phyloP scores from a whole-genome alignment of 2,329 filamentous ascomycete genomes.

The Cordyceps sp. region DNA sequence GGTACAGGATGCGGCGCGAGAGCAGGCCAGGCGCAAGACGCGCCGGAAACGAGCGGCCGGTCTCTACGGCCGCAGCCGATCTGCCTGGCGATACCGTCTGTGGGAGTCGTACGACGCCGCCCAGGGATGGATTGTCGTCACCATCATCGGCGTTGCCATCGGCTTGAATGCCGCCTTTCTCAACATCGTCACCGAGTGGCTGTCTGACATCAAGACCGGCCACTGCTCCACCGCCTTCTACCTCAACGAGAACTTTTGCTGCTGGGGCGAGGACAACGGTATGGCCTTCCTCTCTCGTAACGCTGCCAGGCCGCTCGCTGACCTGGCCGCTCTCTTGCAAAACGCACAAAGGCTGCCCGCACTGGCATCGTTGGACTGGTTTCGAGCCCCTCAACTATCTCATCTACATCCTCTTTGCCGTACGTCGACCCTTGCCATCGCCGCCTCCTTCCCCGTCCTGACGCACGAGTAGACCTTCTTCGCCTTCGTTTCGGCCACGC shows the following conservation, averaged over 20 bases:
- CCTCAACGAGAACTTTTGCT: slow-evolving; percentile 93
- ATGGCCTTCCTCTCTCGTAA: no score
- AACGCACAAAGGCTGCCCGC: slow-evolving; percentile 50
- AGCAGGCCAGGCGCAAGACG: slow-evolving; percentile 66
- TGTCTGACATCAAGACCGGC: slow-evolving; percentile 90
- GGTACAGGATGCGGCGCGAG: slow-evolving; percentile 92
- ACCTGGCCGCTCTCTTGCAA: no score
- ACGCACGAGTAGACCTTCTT: slow-evolving; percentile 45
- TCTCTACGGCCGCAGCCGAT: slow-evolving; percentile 52
- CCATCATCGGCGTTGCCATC: slow-evolving; percentile 80
- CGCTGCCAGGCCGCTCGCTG: no score
- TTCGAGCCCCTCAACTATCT: slow-evolving; percentile 69
- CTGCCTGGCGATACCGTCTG: slow-evolving; percentile 65
- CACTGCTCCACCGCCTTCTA: slow-evolving; percentile 94
- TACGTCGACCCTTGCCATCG: slow-evolving; percentile 20
- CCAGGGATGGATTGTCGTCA: slow-evolving; percentile 96
- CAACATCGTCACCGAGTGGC: slow-evolving; percentile 94
- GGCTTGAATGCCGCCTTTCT: slow-evolving; percentile 84
- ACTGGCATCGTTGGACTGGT: slow-evolving; percentile 82
- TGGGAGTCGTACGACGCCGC: slow-evolving; percentile 87
- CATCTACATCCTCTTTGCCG: slow-evolving; percentile 74
- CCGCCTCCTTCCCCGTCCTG: slow-evolving; percentile 1
- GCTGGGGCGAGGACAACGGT: slow-evolving; percentile 87
- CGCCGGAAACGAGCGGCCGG: slow-evolving; percentile 56
- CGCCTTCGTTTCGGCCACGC: slow-evolving; percentile 61